Evolutionary conservation across 495 filamentous ascomycete species (phyloP).

Genomic region (Cladorrhinum samala): DNA sequence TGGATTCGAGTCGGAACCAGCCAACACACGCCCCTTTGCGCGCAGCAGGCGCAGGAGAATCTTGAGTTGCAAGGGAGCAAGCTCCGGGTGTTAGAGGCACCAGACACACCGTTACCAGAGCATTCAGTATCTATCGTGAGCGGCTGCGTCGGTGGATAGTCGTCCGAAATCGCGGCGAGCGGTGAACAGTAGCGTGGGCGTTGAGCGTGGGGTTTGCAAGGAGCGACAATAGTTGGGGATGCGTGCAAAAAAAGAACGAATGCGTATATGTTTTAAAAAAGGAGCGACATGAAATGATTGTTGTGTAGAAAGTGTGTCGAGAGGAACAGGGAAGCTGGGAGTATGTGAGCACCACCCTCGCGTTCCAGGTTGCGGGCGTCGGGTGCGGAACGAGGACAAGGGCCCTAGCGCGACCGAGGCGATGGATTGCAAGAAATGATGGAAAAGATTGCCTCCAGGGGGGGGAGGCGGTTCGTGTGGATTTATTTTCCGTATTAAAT

Average conservation of each 20-base stretch:
- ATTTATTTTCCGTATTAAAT: neutral
- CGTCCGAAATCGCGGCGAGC: conserved; percentile 8
- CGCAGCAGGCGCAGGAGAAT: conserved; percentile 8
- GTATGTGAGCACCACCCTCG: too few species aligned
- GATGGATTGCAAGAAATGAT: conserved; percentile 12
- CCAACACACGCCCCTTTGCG: conserved; percentile 6
- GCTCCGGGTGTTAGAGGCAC: conserved; percentile 32
- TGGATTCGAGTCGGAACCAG: conserved; percentile 4
- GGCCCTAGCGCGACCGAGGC: conserved; percentile 19
- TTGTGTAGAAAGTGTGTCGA: conserved; percentile 19
- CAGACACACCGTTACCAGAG: conserved; percentile 26
- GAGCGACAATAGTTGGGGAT: conserved; percentile 17
- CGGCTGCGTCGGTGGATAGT: conserved; percentile 4
- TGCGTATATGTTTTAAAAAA: conserved; percentile 26
- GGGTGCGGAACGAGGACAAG: conserved; percentile 10
- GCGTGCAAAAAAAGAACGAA: conserved; percentile 28
- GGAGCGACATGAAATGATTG: conserved; percentile 31
- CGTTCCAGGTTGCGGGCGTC: conserved; percentile 17
- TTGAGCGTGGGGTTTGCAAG: conserved; percentile 6
- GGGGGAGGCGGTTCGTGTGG: neutral
- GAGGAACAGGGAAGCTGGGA: conserved; percentile 10
- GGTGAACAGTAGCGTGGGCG: conserved; percentile 10
- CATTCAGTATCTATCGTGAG: conserved; percentile 24
- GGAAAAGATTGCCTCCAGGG: conserved; percentile 10
- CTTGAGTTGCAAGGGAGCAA: conserved; percentile 6